Base-by-base conservation (phyloP, 306 rosid genomes). In the Prunus dulcis region DNA sequence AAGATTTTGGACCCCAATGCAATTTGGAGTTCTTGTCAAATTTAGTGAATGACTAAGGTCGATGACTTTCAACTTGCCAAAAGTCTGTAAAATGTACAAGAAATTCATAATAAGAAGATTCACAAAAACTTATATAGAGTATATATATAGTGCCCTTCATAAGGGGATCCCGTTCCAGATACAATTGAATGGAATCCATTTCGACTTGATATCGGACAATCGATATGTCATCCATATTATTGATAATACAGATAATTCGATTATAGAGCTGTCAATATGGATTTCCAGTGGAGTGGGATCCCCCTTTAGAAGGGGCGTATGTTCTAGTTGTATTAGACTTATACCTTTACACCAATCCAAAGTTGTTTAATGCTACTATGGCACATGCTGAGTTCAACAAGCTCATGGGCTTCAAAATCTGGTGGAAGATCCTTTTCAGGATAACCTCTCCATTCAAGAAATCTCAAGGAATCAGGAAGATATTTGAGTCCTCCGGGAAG, bases 361-460 rank as follows among this genome's bases (percentile, higher is more conserved):
- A 81, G 75, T 47, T 43, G 77, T 45, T 64, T 14, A 11, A 81
- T 22, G 22, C 57, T 63, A 41, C 73, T 64, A 17, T 41, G 34
- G 25, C 77, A 56, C 77, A 81, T 63, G 41, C 14, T 27, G 30
- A 81, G 68, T 34, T 27, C 47, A 52, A 75, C 64, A 9, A 81
- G 77, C 28, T 75, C 57, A 53, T 28, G 12, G 12, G 63, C 77
- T 41, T 52, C 27, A 12, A 73, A 69, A 9, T 10, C 34, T 10
- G 46, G 2, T 2, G 73, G 62, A 18, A 81, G 45, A 34, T 1
- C 12, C 46, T 41, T 19, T 20, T 63, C 23, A 13, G 84, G 72
- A 62, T 61, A 80, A 27, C 22, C 45, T 15, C 20, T 63, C 77
- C 84, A 80, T 18, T 68, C 56, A n/a, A 80, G 28, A 63, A 67